Base-by-base conservation (phyloP, 805 yeast species). In the Starmera pachycereana region DNA sequence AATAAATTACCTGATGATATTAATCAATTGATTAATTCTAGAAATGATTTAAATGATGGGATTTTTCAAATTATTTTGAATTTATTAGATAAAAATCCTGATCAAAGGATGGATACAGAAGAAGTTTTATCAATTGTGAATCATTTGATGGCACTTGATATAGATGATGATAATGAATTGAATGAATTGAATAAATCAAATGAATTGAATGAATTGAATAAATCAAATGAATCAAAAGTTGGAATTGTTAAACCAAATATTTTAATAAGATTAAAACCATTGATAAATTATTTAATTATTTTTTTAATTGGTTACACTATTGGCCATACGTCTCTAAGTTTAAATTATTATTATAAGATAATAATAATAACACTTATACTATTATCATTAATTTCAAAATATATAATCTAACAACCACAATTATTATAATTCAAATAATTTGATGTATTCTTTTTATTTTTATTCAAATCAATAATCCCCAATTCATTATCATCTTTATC, bases 1-100 rank as follows among this genome's bases (percentile, higher is more conserved):
- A 83, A 86, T 0, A 61, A 58, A 30, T 62, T 87, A 33, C 96
- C 96, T 0, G 87, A 74, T 50, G 52, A 50, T 3, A 46, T 61
- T 2, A 43, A 45, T 28, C 37, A 12, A 3, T 45, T 50, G 43
- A 30, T 37, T 28, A 39, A 40, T 49, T 43, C 36, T 30, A 60
- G 56, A 38, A 27, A 36, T 35, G 46, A 40, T 10, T 46, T 61
- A 10, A 57, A 57, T 36, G 30, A 35, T 8, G 49, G 48, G 30
- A 62, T 71, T 6, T 57, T 59, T 40, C 58, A 56, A 6, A 50
- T 77, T 25, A 55, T 78, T 32, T 50, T 54, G 6, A 54, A 45
- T 6, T 55, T 73, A 52, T 55, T 75, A 2, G 51, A 61, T 18
- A 42, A 51, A 4, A 47, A 64, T 13, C 66, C 71, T 0, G 44